Evolutionary conservation across 768 basidiomycete genomes (phyloP).

Genomic region (Kwoniella botswanensis): DNA sequence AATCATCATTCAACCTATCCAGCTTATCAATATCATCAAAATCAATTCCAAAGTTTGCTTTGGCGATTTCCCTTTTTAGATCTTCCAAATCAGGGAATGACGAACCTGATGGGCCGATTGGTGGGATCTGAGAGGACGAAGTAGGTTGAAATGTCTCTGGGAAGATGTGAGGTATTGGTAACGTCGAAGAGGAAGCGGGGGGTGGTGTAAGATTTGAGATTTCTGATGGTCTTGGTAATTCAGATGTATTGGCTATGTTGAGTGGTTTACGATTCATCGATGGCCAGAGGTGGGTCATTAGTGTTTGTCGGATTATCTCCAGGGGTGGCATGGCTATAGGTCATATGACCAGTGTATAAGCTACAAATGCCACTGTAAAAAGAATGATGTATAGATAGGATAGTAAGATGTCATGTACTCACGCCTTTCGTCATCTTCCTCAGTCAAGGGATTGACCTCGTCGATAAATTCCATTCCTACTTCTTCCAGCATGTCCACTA

Average conservation of each 20-base stretch:
- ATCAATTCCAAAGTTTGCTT: conserved; percentile 9
- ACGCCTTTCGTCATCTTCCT: conserved; percentile 50
- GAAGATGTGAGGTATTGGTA: conserved; percentile 18
- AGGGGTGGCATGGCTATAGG: conserved; percentile 34
- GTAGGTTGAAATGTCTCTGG: conserved; percentile 27
- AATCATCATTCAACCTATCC: conserved; percentile 17
- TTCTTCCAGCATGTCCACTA: conserved; percentile 22
- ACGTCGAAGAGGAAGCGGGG: conserved; percentile 1
- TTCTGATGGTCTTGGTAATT: background rate
- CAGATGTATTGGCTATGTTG: background rate
- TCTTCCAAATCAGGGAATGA: conserved; percentile 39
- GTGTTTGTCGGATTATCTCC: conserved; percentile 45
- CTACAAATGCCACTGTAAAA: background rate
- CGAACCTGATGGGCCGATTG: background rate
- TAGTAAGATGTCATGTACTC: conserved; percentile 16
- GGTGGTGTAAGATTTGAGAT: background rate
- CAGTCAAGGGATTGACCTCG: conserved; percentile 24
- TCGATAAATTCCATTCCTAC: conserved; percentile 31
- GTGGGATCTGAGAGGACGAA: background rate
- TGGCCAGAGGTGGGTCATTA: conserved; percentile 53
- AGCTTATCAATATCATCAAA: conserved; percentile 11
- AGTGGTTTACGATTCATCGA: conserved; percentile 45
- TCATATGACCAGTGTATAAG: background rate
- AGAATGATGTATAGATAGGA: background rate
- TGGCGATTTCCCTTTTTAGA: conserved; percentile 22